A percentile compares a stretch with the other conserved stretches of the same genome.
Evolutionary conservation across 2,329 filamentous ascomycete species (phyloP).

Genomic region (Atkinsonella texensis): DNA sequence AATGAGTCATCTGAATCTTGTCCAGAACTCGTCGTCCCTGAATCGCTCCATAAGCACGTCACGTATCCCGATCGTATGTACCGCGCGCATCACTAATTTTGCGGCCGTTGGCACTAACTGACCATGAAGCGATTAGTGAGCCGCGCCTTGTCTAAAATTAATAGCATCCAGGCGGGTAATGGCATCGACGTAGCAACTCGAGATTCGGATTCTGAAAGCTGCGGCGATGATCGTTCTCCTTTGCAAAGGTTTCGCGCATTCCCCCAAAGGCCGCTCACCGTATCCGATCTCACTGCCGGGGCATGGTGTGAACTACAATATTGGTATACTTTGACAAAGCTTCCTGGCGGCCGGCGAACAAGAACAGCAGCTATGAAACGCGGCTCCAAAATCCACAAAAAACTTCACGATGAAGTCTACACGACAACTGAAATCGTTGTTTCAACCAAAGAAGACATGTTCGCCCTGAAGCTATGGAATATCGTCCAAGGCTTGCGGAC

Average conservation of each 20-base stretch:
- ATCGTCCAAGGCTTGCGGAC: slow-evolving; percentile 73
- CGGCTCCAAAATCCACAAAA: slow-evolving; percentile 68
- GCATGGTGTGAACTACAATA: slow-evolving; percentile 97
- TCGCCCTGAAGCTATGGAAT: slow-evolving; percentile 82
- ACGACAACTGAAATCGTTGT: slow-evolving; percentile 62
- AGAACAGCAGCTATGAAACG: slow-evolving; percentile 73
- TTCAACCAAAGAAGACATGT: slow-evolving; percentile 64
- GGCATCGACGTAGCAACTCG: not conserved
- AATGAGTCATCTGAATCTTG: not conserved
- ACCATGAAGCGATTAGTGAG: slow-evolving; percentile 61
- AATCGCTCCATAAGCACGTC: slow-evolving; percentile 18
- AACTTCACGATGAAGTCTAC: slow-evolving; percentile 77
- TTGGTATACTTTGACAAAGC: slow-evolving; percentile 69
- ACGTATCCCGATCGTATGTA: slow-evolving; percentile 42
- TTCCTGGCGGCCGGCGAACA: slow-evolving; percentile 58
- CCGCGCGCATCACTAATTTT: not conserved
- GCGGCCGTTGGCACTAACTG: slow-evolving; percentile 28
- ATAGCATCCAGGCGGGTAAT: slow-evolving; percentile 8
- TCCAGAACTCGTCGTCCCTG: not conserved
- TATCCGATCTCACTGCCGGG: slow-evolving; percentile 78
- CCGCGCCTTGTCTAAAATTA: slow-evolving; percentile 22
- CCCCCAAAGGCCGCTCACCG: slow-evolving; percentile 68
- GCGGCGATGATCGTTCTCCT: slow-evolving; percentile 37
- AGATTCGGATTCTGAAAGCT: not conserved
- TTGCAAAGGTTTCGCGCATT: slow-evolving; percentile 67